Percentiles rank a stretch among this genome's conserved stretches.
These are phyloP conservation scores for Gillenia trifoliata DNA, from an alignment of 306 rosid genomes.

Conservation along the genomic window DNA sequence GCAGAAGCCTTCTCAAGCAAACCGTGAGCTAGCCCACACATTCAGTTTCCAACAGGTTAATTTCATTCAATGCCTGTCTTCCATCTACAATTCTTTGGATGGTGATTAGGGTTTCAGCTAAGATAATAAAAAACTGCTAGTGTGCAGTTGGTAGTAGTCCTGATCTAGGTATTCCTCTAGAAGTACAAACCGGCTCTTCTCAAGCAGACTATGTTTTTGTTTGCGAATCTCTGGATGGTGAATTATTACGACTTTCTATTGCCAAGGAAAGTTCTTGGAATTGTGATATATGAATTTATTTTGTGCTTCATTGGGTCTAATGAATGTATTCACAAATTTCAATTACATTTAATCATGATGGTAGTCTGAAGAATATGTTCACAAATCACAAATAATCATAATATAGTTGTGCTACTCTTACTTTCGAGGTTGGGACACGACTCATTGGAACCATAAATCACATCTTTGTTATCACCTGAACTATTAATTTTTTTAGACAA, in stretches of 20 bases:
- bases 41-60: too few relatives aligned
- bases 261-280: neutral
- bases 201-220: neutral
- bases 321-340: neutral
- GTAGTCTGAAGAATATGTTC: too few relatives aligned
- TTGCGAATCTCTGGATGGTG: neutral
- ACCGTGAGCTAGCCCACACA: slow-evolving; percentile 48
- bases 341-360: too few relatives aligned
- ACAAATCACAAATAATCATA: too few relatives aligned
- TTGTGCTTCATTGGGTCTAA: neutral
- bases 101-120: slow-evolving; percentile 1
- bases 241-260: neutral
- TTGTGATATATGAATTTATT: neutral
- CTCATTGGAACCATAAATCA: too few relatives aligned
- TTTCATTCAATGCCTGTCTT: neutral
- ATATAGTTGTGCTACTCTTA: too few relatives aligned
- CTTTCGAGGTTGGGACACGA: too few relatives aligned
- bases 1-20: slow-evolving; percentile 85
- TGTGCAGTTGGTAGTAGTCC: neutral
- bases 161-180: neutral
- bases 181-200: neutral
- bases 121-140: neutral
- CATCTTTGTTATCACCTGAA: too few relatives aligned
- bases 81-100: neutral
- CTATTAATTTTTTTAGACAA: too few relatives aligned